These are phyloP conservation scores for Yamadazyma sp. DNA, from an alignment of 805 yeast species.

Conservation along the genomic window DNA sequence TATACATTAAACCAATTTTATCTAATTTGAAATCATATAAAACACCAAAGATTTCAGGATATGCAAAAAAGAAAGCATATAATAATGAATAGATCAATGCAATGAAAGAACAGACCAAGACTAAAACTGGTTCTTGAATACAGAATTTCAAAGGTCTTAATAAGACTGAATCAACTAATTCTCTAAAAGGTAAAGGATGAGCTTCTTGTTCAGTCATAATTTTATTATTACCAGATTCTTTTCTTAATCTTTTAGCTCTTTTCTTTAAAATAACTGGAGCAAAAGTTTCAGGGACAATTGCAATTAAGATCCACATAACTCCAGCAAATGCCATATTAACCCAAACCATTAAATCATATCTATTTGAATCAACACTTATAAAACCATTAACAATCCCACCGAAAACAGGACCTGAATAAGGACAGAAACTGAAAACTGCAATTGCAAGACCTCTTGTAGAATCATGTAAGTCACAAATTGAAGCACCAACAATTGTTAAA, in stretches of 20 bases:
- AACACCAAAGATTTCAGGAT: slow-evolving; percentile 81
- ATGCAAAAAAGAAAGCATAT: slow-evolving; percentile 93
- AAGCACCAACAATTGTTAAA: slow-evolving; percentile 83
- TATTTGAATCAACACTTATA: slow-evolving; percentile 65
- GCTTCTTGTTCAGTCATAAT: slow-evolving; percentile 95
- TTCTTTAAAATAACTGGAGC: slow-evolving; percentile 74
- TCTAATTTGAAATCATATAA: slow-evolving; percentile 78
- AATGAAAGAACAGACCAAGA: slow-evolving; percentile 78
- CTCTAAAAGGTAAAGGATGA: slow-evolving; percentile 63
- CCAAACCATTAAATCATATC: slow-evolving; percentile 77
- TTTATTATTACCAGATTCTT: slow-evolving; percentile 75
- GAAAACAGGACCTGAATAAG: slow-evolving; percentile 88
- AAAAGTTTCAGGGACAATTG: slow-evolving; percentile 83
- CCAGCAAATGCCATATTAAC: slow-evolving; percentile 93
- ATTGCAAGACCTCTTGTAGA: slow-evolving; percentile 84
- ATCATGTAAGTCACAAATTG: slow-evolving; percentile 83
- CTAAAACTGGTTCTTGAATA: slow-evolving; percentile 80
- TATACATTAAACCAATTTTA: slow-evolving; percentile 78
- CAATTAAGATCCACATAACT: slow-evolving; percentile 64
- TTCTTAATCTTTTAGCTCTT: slow-evolving; percentile 65
- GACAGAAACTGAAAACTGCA: slow-evolving; percentile 88
- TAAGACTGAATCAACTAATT: slow-evolving; percentile 69
- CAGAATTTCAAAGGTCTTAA: slow-evolving; percentile 77
- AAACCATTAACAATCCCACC: slow-evolving; percentile 90
- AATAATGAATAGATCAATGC: slow-evolving; percentile 86